A percentile compares a stretch with the other conserved stretches of the same genome.
These are phyloP conservation scores for Phytophthora podocarpi DNA, from an alignment of 352 stramenopile genomes.

Conservation along the genomic window DNA sequence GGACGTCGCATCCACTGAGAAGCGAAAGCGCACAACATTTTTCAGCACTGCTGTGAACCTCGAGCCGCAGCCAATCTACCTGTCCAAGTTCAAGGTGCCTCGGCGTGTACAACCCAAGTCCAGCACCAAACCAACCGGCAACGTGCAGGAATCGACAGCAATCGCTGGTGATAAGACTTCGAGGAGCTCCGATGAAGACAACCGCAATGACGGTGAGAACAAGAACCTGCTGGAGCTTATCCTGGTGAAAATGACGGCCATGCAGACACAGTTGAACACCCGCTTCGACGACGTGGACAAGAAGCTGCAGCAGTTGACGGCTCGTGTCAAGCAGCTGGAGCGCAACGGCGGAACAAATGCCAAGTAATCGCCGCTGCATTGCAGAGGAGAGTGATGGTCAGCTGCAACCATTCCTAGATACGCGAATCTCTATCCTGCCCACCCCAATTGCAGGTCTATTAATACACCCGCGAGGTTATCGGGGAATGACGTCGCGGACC, in stretches of 20 bases:
- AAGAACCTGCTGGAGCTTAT: constrained; percentile 26
- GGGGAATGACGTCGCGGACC: background rate
- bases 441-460: too few relatives aligned
- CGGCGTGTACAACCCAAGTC: constrained; percentile 11
- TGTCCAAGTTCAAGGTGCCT: constrained; percentile 62
- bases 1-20: constrained; percentile 59
- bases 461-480: background rate
- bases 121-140: background rate
- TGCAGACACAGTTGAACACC: constrained; percentile 55
- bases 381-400: constrained; percentile 12
- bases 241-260: constrained; percentile 34
- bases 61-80: constrained; percentile 40
- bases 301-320: constrained; percentile 39
- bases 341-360: constrained; percentile 10
- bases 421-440: background rate
- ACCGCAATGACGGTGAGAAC: background rate
- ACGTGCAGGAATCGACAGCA: background rate
- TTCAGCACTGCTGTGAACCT: constrained; percentile 40
- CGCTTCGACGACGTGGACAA: constrained; percentile 60
- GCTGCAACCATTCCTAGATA: constrained; percentile 2
- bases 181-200: constrained; percentile 6
- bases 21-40: constrained; percentile 49
- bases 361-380: constrained; percentile 1
- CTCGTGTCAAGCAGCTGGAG: constrained; percentile 52
- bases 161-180: constrained; percentile 14